Base-by-base conservation (phyloP, 495 filamentous ascomycete species). In the Corynascus novoguineensis region DNA sequence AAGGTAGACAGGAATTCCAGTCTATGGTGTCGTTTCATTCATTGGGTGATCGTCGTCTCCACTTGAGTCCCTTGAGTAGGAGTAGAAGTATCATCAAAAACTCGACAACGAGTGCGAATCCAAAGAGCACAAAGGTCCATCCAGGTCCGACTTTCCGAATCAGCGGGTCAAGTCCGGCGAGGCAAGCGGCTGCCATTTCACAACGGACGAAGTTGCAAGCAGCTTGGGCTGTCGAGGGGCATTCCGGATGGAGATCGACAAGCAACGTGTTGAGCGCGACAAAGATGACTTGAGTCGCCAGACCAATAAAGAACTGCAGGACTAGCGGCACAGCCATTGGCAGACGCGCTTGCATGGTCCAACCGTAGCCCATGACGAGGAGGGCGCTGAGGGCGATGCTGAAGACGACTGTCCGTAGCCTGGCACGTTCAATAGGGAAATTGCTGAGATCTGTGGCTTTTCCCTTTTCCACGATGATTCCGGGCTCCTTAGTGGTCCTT, bases 271-370 rank as follows among this genome's bases (percentile, higher is more conserved):
- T 27, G 15, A 35, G 35, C 45, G 47, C 49, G 12, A 53, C 57
- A 38, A 57, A 60, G 48, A 47, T 38, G 14, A 42, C 38, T 15
- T 45, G 54, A 12, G 28, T 50, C 21, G 58, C 42, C 15, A 50
- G 24, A 14, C 58, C 58, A 12, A 56, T 60, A 5, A 60, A 47
- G 29, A 60, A 60, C 37, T 60, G 58, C 24, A 60, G 37, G 0
- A 57, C 41, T 1, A 60, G 35, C 21, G 58, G 58, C 15, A 51
- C 47, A 12, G 53, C 58, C 21, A 60, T 55, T 27, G 41, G 25
- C 41, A 44, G 19, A 12, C 41, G 19, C 0, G 40, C 37, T 27
- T 60, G 53, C 3, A 58, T 35, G 32, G 55, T 17, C 55, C 24
- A 60, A 14, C 22, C 53, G 35, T 31, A 60, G 17, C 28, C 58